Evolutionary conservation across 805 yeast species (phyloP), one percentile per base, ranked within the genome.

Genomic region (Candida pini): DNA sequence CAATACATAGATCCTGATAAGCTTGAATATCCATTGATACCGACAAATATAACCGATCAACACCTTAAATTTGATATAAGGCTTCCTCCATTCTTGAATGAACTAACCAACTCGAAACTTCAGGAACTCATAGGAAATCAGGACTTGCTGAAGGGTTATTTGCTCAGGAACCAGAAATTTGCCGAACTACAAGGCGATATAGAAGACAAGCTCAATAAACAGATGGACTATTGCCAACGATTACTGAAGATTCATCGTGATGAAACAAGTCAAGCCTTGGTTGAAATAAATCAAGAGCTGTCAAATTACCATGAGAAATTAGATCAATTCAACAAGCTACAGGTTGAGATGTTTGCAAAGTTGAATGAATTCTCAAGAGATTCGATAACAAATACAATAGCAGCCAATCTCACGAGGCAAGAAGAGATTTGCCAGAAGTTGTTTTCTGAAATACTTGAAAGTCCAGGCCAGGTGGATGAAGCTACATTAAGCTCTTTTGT

Each of bases 401-500:
- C 60, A 15, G 41, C 47, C 2, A 53, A 61, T 14, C 58, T 66
- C 36, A 33, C 57, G 10, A 47, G 43, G 2, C 48, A 43, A 26
- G 56, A 52, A n/a, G 17, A 38, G 1, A 31, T 21, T 10, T 40
- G 51, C 23, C 26, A 32, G 6, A 17, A 33, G 7, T 23, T 53
- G 15, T 44, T 44, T 6, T 32, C 38, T 12, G 40, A 48, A 5
- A 34, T 42, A 13, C 39, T 53, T n/a, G 30, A 35, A n/a, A 25
- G 35, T 5, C 28, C 39, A 28, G 36, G 35, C 39, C 47, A 28
- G 21, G 29, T 31, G 48, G 39, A 37, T 16, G 52, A 58, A 18
- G 53, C 48, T 12, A 64, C 62, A 38, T 56, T 58, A 19, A 49
- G 47, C 18, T 31, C 35, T 9, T 71, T 76, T 45, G 54, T 77